Evolutionary conservation across 1,139 yeast genomes (phyloP), one percentile per base, ranked within the genome.

Genomic region (Magnusiomyces suaveolens): DNA sequence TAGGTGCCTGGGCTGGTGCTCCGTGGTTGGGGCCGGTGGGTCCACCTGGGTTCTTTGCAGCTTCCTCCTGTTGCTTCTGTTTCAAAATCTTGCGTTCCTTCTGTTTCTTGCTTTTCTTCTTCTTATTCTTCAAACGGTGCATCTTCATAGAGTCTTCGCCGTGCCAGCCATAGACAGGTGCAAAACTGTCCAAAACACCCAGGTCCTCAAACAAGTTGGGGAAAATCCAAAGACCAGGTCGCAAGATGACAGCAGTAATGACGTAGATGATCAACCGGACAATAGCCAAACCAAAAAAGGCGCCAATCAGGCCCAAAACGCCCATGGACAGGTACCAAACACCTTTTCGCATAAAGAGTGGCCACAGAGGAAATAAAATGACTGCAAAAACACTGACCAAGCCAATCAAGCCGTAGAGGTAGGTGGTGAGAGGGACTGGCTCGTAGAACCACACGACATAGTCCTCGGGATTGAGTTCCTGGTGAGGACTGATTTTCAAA

Each of bases 311-410:
- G 0, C 87, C 92, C 61, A 94, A 72, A 55, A 84, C 72, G 2
- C 79, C 85, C 78, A 90, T 80, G 38, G 96, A 87, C 56, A 88
- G 68, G 69, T 88, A 92, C 87, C 96, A 92, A 43, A 88, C 96
- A 43, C 95, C 95, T 54, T 78, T 77, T 68, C 95, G 84, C 94
- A 92, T 82, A 69, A 83, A 80, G 51, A 76, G 67, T 24, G 99
- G 99, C 99, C 99, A 92, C 64, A 92, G 78, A 59, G 98, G 99
- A 82, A 88, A 94, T 65, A 92, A 77, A 41, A 92, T 87, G 48
- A 89, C 72, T 1, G 87, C 79, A 63, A 92, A 83, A 12, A 89
- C 81, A 24, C 78, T 89, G 14, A 74, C 76, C 46, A 90, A 72
- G 43, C 86, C 78, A 69, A 88, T 69, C 54, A 76, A 70, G 58